Evolutionary conservation across 2,329 filamentous ascomycete genomes (phyloP), one percentile per base, ranked within the genome.

Genomic region (Chlorencoelia australis): DNA sequence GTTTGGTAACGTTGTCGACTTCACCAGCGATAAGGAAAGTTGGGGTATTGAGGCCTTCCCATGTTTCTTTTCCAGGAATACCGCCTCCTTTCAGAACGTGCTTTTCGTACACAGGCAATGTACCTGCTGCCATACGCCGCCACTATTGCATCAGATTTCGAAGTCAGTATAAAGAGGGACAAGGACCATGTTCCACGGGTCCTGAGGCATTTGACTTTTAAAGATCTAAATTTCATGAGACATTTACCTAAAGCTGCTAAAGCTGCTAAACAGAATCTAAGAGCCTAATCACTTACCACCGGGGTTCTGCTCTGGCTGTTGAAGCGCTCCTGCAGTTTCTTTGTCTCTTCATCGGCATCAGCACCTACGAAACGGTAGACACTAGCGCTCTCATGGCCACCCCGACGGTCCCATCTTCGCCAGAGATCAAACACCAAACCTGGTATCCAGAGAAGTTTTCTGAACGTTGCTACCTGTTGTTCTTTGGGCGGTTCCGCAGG

Each of bases 1-100:
- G 69, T n/a, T 80, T 77, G 0, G 84, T 89, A 20, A 95, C 65
- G 7, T 69, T 66, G 53, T 98, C 91, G 5, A 73, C 68, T 51
- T 84, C 79, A 15, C 83, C 89, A 10, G 75, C 84, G 30, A 94
- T 71, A 2, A 96, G 68, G 44, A 84, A 82, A 3, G 94, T 67
- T 0, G 89, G 88, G 1, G 83, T 65, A 13, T 75, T 59, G 10
- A 95, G 64, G 6, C 73, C 75, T 16, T 69, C 66, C 91, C 91
- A 96, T 1, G 76, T 62, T 5, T 79, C 68, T 43, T 70, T 59
- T 0, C 81, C 79, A 2, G 86, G 79, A 7, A 93, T 58, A 1
- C 84, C 84, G n/a, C n/a, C n/a, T 3, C 78, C 75, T 7, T 57
- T 54, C 1, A 73, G 59, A 17, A 66, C 57, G 2, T 69, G 73